These are phyloP conservation scores for Hypholoma fasciculare DNA, from an alignment of 768 basidiomycete species.

Conservation along the genomic window DNA sequence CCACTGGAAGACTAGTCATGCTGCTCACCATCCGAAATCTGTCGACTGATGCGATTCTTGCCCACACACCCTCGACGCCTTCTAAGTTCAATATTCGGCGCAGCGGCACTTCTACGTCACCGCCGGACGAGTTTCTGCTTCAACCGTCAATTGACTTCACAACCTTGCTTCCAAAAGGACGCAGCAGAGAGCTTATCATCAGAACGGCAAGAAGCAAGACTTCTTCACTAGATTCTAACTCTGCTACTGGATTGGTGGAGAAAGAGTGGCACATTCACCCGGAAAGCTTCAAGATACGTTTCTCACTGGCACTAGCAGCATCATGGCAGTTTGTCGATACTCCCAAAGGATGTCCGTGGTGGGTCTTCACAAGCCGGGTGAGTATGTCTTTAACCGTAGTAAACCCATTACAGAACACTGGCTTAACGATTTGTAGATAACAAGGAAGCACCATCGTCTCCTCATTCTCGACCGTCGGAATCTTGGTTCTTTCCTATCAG, in stretches of 20 bases:
- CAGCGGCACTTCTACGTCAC: background rate
- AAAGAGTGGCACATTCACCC: constrained; percentile 26
- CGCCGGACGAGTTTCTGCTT: constrained; percentile 12
- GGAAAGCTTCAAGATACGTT: constrained; percentile 23
- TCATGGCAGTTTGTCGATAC: constrained; percentile 48
- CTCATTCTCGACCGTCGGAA: constrained; percentile 62
- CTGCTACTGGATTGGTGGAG: background rate
- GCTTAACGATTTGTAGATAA: constrained; percentile 36
- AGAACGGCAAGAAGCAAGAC: background rate
- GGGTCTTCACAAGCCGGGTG: constrained; percentile 56
- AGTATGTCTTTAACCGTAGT: constrained; percentile 15
- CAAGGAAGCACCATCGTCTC: constrained; percentile 44
- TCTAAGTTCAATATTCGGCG: constrained; percentile 15
- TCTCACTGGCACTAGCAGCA: constrained; percentile 31
- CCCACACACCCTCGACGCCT: constrained; percentile 11
- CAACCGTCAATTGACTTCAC: constrained; percentile 16
- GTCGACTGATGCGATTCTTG: constrained; percentile 22
- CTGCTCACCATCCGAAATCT: constrained; percentile 28
- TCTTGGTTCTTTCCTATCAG: constrained; percentile 51
- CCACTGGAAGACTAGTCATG: constrained; percentile 10
- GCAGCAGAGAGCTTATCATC: constrained; percentile 15
- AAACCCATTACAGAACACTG: background rate
- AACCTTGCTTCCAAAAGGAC: constrained; percentile 20
- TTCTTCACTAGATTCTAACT: background rate
- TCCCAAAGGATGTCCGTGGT: constrained; percentile 53